Conservation (phyloP, 176 grass and related monocot species). For the Thalia dealbata region DNA sequence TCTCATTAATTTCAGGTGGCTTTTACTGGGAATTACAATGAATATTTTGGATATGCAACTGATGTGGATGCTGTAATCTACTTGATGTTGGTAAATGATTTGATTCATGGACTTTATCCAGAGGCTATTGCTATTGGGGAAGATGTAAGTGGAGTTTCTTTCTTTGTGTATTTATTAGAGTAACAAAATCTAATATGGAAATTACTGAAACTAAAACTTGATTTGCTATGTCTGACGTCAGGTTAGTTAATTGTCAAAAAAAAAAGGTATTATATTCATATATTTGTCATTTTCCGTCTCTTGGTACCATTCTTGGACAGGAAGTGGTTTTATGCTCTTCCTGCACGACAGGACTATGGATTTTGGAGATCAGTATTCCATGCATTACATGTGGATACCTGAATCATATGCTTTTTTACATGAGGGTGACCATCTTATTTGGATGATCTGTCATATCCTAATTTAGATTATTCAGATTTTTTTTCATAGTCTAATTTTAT, state of each 20-base stretch:
- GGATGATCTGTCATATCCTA: no score
- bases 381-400: no score
- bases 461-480: not conserved
- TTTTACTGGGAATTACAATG: constrained; percentile 79
- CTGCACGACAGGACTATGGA: no score
- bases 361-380: no score
- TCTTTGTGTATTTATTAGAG: not conserved
- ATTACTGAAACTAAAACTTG: not conserved
- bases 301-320: no score
- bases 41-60: constrained; percentile 87
- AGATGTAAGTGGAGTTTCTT: constrained; percentile 56
- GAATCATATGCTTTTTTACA: no score
- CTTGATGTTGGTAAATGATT: constrained; percentile 88
- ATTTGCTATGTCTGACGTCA: not conserved
- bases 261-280: no score
- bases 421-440: no score
- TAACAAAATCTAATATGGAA: not conserved
- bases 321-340: no score
- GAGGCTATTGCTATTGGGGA: constrained; percentile 71
- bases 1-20: constrained; percentile 26
- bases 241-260: not conserved
- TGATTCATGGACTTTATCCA: constrained; percentile 78
- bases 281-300: no score
- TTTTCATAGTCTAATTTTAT: not conserved
- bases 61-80: constrained; percentile 86